Evolutionary conservation across 352 stramenopile genomes (phyloP).

Genomic region (Elongisporangium prolatum): DNA sequence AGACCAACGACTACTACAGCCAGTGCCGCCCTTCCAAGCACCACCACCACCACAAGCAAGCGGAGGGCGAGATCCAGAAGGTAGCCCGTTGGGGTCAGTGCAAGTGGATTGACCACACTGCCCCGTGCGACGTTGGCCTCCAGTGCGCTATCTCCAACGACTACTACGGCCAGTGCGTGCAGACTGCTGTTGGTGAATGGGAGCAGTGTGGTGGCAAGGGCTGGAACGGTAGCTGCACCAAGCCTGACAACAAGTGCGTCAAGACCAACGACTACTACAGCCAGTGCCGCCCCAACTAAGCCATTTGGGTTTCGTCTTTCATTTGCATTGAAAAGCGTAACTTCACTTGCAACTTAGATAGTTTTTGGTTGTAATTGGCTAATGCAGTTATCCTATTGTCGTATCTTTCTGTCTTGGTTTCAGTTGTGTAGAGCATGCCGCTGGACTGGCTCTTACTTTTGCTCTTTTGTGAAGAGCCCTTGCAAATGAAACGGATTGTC

Average conservation of each 20-base stretch:
- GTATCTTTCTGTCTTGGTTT: no score
- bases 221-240: conserved; percentile 11
- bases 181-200: conserved; percentile 10
- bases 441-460: no score
- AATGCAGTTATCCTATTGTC: no score
- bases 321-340: no score
- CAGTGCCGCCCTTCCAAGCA: conserved; percentile 6
- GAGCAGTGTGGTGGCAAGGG: conserved; percentile 14
- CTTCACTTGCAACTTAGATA: no score
- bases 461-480: no score
- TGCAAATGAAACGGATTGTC: no score
- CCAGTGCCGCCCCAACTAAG: conserved; percentile 7
- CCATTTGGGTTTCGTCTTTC: no score
- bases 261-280: conserved; percentile 18
- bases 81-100: conserved; percentile 8
- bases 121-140: conserved; percentile 20
- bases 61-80: no score
- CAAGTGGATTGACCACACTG: conserved; percentile 22
- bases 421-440: no score
- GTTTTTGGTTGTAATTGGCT: no score
- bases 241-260: conserved; percentile 11
- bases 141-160: conserved; percentile 21
- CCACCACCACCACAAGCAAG: no score
- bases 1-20: conserved; percentile 16
- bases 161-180: conserved; percentile 25